phyloP scores from a whole-genome alignment of 768 basidiomycete species.

The Boletellus sp. region DNA sequence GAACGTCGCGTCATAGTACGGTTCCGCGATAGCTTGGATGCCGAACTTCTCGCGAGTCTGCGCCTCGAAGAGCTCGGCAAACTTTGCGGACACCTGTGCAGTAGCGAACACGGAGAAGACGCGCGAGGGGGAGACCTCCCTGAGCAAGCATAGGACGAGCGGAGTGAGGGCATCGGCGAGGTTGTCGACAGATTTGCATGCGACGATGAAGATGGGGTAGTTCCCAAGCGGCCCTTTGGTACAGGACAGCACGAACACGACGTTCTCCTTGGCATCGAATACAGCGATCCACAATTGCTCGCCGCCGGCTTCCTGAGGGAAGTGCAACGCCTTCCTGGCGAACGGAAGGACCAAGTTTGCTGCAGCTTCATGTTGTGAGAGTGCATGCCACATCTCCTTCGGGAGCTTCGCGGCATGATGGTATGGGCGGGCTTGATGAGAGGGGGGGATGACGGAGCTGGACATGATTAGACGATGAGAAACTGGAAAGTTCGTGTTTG shows the following conservation, averaged over 20 bases:
- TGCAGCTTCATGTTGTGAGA: conserved; percentile 27
- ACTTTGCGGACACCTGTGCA: conserved; percentile 41
- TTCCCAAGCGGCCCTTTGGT: conserved; percentile 50
- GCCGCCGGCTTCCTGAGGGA: background rate
- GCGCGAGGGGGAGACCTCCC: conserved; percentile 9
- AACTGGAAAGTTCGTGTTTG: conserved; percentile 13
- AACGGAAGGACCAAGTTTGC: conserved; percentile 43
- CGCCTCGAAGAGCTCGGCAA: conserved; percentile 47
- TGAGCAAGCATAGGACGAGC: conserved; percentile 12
- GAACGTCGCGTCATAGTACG: conserved; percentile 64
- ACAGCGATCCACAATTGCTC: conserved; percentile 33
- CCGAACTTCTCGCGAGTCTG: background rate
- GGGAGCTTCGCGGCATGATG: conserved; percentile 14
- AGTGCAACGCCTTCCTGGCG: conserved; percentile 28
- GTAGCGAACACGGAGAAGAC: conserved; percentile 64
- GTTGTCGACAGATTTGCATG: conserved; percentile 5
- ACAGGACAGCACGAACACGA: conserved; percentile 50
- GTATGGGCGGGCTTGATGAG: conserved; percentile 5
- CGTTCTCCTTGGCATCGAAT: conserved; percentile 13
- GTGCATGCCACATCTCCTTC: conserved; percentile 25
- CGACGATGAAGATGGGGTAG: conserved; percentile 51
- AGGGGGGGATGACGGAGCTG: background rate
- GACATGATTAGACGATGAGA: conserved; percentile 18
- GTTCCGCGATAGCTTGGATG: conserved; percentile 29
- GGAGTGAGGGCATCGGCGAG: conserved; percentile 5